These are phyloP conservation scores for Hypomyces rosellus DNA, from an alignment of 2,329 filamentous ascomycete species.

Conservation along the genomic window DNA sequence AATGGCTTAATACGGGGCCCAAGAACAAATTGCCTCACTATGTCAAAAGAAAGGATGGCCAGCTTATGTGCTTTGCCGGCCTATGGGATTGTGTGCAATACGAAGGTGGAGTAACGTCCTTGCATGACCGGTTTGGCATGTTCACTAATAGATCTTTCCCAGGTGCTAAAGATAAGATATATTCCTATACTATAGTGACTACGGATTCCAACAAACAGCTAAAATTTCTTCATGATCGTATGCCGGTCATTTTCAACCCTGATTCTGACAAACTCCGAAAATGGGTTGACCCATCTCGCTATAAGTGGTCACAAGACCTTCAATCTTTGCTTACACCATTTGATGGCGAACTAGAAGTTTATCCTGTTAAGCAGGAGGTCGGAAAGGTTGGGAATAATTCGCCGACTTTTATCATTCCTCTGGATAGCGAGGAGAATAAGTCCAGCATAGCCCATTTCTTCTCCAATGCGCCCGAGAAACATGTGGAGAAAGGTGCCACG, in stretches of 20 bases:
- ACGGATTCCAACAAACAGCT: constrained; percentile 79
- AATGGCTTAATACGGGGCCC: constrained; percentile 76
- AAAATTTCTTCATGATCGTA: constrained; percentile 83
- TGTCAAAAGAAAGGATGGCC: constrained; percentile 72
- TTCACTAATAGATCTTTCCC: neutral
- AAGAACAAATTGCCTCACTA: constrained; percentile 84
- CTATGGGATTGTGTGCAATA: constrained; percentile 85
- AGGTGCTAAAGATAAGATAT: constrained; percentile 55
- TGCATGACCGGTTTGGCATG: no score
- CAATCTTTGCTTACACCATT: constrained; percentile 77
- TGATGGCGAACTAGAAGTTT: constrained; percentile 71
- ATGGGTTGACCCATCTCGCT: constrained; percentile 71
- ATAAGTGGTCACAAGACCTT: constrained; percentile 71
- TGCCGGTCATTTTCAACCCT: constrained; percentile 87
- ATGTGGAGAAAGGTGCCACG: neutral
- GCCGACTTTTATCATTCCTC: constrained; percentile 71
- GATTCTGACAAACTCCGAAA: constrained; percentile 60
- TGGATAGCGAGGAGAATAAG: constrained; percentile 83
- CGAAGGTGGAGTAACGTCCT: constrained; percentile 47
- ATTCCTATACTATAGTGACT: constrained; percentile 92
- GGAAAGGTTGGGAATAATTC: constrained; percentile 93
- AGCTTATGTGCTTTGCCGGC: constrained; percentile 82
- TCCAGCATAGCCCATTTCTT: constrained; percentile 95
- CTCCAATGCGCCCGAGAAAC: constrained; percentile 44
- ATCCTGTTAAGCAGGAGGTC: constrained; percentile 81